Percentiles rank a stretch among this genome's conserved stretches.
Evolutionary conservation across 768 basidiomycete genomes (phyloP).

Genomic region (Tricholoma matsutake): DNA sequence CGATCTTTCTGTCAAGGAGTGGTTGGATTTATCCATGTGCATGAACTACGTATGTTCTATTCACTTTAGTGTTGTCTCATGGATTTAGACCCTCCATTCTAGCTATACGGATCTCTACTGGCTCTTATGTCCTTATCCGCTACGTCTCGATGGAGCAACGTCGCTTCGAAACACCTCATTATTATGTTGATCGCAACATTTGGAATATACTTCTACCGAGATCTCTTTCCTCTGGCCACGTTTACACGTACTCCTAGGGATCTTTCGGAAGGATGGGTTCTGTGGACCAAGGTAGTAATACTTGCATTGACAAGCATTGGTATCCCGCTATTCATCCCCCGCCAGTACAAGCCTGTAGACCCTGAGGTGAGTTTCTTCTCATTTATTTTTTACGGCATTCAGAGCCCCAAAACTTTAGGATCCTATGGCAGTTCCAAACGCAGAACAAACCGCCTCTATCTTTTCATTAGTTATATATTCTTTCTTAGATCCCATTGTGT

Average conservation of each 20-base stretch:
- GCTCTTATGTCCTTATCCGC: conserved; percentile 39
- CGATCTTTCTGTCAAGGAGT: conserved; percentile 21
- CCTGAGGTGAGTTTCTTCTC: conserved; percentile 29
- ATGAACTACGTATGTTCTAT: conserved; percentile 28
- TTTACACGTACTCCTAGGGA: conserved; percentile 52
- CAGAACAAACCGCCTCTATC: conserved; percentile 51
- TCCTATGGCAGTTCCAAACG: conserved; percentile 32
- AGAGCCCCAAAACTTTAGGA: conserved; percentile 22
- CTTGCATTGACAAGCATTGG: conserved; percentile 43
- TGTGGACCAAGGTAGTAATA: conserved; percentile 53
- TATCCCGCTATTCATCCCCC: conserved; percentile 54
- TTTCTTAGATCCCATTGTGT: conserved; percentile 54
- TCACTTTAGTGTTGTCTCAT: background rate
- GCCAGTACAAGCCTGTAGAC: conserved; percentile 57
- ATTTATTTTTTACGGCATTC: background rate
- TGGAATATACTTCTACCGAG: conserved; percentile 52
- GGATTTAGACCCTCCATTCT: background rate
- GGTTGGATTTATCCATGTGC: conserved; percentile 28
- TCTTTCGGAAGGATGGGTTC: conserved; percentile 38
- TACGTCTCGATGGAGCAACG: conserved; percentile 32
- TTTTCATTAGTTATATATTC: conserved; percentile 43
- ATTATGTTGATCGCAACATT: conserved; percentile 46
- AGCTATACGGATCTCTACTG: conserved; percentile 46
- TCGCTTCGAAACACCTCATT: conserved; percentile 45
- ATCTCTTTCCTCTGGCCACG: conserved; percentile 57